These are phyloP conservation scores for Coniferiporia sulphurascens DNA, from an alignment of 1,284 basidiomycete genomes.

Conservation along the genomic window DNA sequence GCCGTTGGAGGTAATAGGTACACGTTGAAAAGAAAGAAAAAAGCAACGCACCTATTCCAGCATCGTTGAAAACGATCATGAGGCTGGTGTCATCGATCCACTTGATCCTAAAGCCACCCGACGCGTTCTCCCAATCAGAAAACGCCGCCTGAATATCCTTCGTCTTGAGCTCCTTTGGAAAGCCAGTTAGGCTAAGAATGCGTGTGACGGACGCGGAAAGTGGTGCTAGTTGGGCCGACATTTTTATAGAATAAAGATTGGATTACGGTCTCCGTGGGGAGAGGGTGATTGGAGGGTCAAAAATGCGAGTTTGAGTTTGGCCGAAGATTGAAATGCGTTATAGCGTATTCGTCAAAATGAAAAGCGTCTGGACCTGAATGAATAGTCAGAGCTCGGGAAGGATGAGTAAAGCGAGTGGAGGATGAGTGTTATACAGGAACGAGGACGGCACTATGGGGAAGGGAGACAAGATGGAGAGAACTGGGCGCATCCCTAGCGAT, in stretches of 20 bases:
- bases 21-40: slow-evolving; percentile 9
- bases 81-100: slow-evolving; percentile 98
- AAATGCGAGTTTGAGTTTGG: slow-evolving; percentile 6
- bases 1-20: slow-evolving; percentile 7
- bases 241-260: slow-evolving; percentile 18
- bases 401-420: slow-evolving; percentile 12
- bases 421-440: slow-evolving; percentile 11
- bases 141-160: slow-evolving; percentile 93
- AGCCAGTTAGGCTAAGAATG: slow-evolving; percentile 88
- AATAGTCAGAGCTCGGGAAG: slow-evolving; percentile 4
- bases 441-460: slow-evolving; percentile 1
- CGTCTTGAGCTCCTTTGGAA: slow-evolving; percentile 94
- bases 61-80: slow-evolving; percentile 90
- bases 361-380: slow-evolving; percentile 8
- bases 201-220: slow-evolving; percentile 94
- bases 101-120: slow-evolving; percentile 97
- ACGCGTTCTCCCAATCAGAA: slow-evolving; percentile 81
- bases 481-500: neutral
- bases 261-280: slow-evolving; percentile 9
- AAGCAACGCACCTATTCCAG: slow-evolving; percentile 64
- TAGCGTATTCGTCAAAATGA: slow-evolving; percentile 13
- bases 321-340: slow-evolving; percentile 3
- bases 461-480: neutral
- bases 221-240: slow-evolving; percentile 59
- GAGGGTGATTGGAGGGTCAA: neutral